Evolutionary conservation across 2,329 filamentous ascomycete genomes (phyloP).

Genomic region (Pestalotiopsis sp.): DNA sequence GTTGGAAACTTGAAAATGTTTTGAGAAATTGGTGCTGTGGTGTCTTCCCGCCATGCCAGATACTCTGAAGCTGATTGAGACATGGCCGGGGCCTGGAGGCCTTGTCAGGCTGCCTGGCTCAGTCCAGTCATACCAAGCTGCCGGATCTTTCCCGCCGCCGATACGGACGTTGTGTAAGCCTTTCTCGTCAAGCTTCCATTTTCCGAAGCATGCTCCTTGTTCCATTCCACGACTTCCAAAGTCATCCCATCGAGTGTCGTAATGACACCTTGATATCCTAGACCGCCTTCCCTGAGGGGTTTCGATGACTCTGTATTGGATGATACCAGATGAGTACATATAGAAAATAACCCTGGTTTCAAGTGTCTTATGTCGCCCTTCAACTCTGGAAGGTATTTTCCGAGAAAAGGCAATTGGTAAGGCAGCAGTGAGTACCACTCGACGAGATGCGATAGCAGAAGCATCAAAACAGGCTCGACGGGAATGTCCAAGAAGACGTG

Average conservation of each 20-base stretch:
- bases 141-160: constrained; percentile 40
- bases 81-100: not conserved
- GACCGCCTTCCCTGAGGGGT: constrained; percentile 36
- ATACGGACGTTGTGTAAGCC: constrained; percentile 40
- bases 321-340: constrained; percentile 41
- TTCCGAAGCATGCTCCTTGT: constrained; percentile 34
- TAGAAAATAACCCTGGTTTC: constrained; percentile 42
- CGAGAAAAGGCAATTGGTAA: constrained; percentile 27
- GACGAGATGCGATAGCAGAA: constrained; percentile 38
- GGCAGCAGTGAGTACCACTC: constrained; percentile 39
- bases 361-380: constrained; percentile 37
- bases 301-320: constrained; percentile 33
- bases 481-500: constrained; percentile 36
- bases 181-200: constrained; percentile 20
- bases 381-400: constrained; percentile 32
- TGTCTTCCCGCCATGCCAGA: not conserved
- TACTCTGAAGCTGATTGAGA: not conserved
- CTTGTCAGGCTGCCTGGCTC: not conserved
- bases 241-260: constrained; percentile 43
- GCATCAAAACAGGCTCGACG: constrained; percentile 36
- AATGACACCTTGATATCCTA: constrained; percentile 40
- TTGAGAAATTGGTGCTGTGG: not conserved
- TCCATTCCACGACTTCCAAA: constrained; percentile 45
- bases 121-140: constrained; percentile 20
- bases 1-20: not conserved